Percentiles rank a stretch among this genome's conserved stretches.
Evolutionary conservation across 768 basidiomycete species (phyloP).

Genomic region (Stropharia rugosoannulata): DNA sequence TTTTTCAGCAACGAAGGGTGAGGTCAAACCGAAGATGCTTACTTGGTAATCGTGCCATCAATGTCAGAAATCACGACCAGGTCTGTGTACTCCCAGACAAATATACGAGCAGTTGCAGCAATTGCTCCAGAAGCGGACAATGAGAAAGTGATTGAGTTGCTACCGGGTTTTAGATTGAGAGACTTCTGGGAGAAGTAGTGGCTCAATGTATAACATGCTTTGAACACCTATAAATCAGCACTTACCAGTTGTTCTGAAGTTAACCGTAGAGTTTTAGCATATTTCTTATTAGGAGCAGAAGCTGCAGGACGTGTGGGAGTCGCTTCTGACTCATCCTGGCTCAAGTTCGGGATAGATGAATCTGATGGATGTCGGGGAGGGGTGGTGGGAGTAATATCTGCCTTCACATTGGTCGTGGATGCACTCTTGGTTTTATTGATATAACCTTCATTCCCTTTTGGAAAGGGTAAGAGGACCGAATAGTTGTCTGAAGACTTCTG

Average conservation of each 20-base stretch:
- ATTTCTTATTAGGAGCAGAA: conserved; percentile 43
- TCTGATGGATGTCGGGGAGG: conserved; percentile 35
- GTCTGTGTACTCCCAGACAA: conserved; percentile 94
- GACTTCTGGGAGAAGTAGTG: conserved; percentile 59
- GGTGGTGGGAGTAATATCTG: conserved; percentile 12
- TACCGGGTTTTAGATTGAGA: conserved; percentile 78
- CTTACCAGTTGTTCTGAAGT: conserved; percentile 93
- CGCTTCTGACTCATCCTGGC: conserved; percentile 4
- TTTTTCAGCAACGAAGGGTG: not conserved
- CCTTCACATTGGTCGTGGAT: conserved; percentile 5
- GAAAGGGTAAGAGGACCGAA: conserved; percentile 13
- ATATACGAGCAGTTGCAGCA: conserved; percentile 90
- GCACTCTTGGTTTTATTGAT: conserved; percentile 5
- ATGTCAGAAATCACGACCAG: conserved; percentile 94
- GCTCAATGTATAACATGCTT: not conserved
- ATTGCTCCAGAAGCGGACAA: conserved; percentile 79
- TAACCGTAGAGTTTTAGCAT: conserved; percentile 88
- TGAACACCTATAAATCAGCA: conserved; percentile 3
- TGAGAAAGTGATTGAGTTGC: conserved; percentile 93
- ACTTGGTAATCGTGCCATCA: conserved; percentile 99
- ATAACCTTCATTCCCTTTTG: conserved; percentile 2
- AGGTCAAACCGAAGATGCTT: conserved; percentile 16
- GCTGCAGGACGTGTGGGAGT: conserved; percentile 16
- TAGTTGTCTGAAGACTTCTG: conserved; percentile 10
- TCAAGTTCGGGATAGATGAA: not conserved